Evolutionary conservation across 805 yeast species (phyloP).

Genomic region (Saturnispora ahearnii): DNA sequence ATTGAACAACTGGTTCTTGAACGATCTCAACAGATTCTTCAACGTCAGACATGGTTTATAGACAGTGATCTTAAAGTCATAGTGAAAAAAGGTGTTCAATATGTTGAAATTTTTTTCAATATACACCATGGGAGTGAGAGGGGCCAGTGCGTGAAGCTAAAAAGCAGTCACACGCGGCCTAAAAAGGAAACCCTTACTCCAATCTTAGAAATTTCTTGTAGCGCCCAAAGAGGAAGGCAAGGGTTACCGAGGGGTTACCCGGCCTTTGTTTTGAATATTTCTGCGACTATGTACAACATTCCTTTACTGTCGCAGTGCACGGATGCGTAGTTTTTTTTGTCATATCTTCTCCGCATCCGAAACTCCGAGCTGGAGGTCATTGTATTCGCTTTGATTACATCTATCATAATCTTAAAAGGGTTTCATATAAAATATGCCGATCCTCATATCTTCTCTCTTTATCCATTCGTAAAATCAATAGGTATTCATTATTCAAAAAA

Average conservation of each 20-base stretch:
- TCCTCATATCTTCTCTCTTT: background rate
- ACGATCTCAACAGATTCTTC: slow-evolving; percentile 55
- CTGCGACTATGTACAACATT: background rate
- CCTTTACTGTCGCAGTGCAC: background rate
- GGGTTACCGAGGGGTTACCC: slow-evolving; percentile 13
- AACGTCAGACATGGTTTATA: slow-evolving; percentile 69
- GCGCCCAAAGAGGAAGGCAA: slow-evolving; percentile 14
- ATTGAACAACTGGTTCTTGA: slow-evolving; percentile 74
- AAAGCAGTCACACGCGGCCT: slow-evolving; percentile 11
- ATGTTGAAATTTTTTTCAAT: slow-evolving; percentile 3
- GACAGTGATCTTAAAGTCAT: background rate
- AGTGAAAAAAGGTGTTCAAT: background rate
- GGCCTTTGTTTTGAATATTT: background rate
- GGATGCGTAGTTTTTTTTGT: background rate
- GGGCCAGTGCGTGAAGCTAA: slow-evolving; percentile 1
- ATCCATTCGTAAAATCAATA: too few relatives aligned
- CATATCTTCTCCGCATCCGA: background rate
- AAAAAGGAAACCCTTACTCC: slow-evolving; percentile 4
- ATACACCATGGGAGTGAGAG: background rate
- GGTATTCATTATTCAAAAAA: too few relatives aligned
- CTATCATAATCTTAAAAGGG: background rate
- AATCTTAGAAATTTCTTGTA: slow-evolving; percentile 7
- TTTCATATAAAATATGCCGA: background rate
- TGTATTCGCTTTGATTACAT: background rate
- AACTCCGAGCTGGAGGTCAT: slow-evolving; percentile 2